Evolutionary conservation across 2,329 filamentous ascomycete genomes (phyloP).

Genomic region (Diaporthe vaccinii): DNA sequence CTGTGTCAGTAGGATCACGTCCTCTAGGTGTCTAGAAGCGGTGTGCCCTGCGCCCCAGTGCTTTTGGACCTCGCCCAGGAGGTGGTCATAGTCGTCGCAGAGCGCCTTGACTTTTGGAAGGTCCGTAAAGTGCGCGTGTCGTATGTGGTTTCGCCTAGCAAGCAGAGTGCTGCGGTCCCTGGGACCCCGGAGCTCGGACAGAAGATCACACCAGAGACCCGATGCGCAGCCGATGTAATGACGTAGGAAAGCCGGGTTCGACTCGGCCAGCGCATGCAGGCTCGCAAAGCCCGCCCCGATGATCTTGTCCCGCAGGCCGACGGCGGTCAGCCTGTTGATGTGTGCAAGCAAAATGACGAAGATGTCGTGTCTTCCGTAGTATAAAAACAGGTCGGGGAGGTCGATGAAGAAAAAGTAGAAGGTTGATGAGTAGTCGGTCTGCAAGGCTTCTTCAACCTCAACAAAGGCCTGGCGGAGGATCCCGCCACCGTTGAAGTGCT

Average conservation of each 20-base stretch:
- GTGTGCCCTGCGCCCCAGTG: slow-evolving; percentile 38
- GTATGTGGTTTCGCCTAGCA: slow-evolving; percentile 41
- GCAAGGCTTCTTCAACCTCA: slow-evolving; percentile 42
- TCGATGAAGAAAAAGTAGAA: slow-evolving; percentile 44
- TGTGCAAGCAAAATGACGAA: slow-evolving; percentile 41
- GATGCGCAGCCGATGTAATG: slow-evolving; percentile 42
- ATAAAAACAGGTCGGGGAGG: slow-evolving; percentile 40
- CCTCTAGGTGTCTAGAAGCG: slow-evolving; percentile 40
- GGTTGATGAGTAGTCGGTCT: slow-evolving; percentile 41
- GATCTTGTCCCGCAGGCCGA: slow-evolving; percentile 39
- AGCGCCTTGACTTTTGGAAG: slow-evolving; percentile 24
- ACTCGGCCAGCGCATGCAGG: slow-evolving; percentile 40
- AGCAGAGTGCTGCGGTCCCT: slow-evolving; percentile 42
- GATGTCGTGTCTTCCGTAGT: slow-evolving; percentile 42
- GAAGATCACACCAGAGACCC: slow-evolving; percentile 42
- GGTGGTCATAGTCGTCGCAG: slow-evolving; percentile 38
- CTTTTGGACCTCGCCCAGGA: slow-evolving; percentile 35
- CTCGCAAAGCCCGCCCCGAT: slow-evolving; percentile 40
- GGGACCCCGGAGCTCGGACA: slow-evolving; percentile 38
- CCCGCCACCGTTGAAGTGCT: slow-evolving; percentile 41
- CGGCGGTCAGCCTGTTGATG: slow-evolving; percentile 41
- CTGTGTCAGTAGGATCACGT: slow-evolving; percentile 40
- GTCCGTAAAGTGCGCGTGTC: slow-evolving; percentile 35
- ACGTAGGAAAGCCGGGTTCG: slow-evolving; percentile 37
- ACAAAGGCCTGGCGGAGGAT: slow-evolving; percentile 42